phyloP scores from a whole-genome alignment of 495 filamentous ascomycete species.

The Massariosphaeria phaeospora region DNA sequence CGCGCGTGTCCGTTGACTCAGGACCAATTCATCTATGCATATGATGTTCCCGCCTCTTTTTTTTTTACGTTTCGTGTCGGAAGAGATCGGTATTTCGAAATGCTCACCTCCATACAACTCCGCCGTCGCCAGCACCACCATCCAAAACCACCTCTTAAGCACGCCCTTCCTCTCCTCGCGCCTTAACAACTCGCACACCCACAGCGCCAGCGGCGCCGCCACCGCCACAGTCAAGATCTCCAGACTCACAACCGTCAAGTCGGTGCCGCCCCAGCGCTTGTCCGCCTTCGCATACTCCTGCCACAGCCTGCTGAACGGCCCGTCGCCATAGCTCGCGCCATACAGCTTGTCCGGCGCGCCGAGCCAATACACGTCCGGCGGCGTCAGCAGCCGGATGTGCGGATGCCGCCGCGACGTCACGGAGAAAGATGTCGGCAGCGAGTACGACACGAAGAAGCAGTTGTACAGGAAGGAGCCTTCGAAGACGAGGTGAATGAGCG shows the following conservation, averaged over 20 bases:
- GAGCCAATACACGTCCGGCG: constrained; percentile 51
- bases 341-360: constrained; percentile 55
- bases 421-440: constrained; percentile 28
- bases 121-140: constrained; percentile 76
- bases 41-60: too few relatives aligned
- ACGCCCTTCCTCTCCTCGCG: constrained; percentile 27
- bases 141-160: constrained; percentile 49
- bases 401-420: constrained; percentile 22
- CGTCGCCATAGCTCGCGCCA: constrained; percentile 63
- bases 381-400: constrained; percentile 33
- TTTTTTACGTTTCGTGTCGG: too few relatives aligned
- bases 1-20: too few relatives aligned
- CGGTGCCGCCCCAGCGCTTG: constrained; percentile 70
- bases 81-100: too few relatives aligned
- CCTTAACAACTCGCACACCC: constrained; percentile 30
- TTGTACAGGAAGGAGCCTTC: constrained; percentile 90
- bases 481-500: constrained; percentile 80
- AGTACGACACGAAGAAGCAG: constrained; percentile 71
- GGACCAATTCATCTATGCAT: too few relatives aligned
- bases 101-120: constrained; percentile 82
- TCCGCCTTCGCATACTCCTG: constrained; percentile 92
- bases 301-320: constrained; percentile 70
- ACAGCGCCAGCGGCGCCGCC: constrained; percentile 60
- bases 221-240: constrained; percentile 81
- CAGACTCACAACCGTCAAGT: constrained; percentile 71